Percentiles rank a stretch among this genome's conserved stretches.
Conservation (phyloP, 1,139 yeast species). For the Hanseniaspora uvarum region DNA sequence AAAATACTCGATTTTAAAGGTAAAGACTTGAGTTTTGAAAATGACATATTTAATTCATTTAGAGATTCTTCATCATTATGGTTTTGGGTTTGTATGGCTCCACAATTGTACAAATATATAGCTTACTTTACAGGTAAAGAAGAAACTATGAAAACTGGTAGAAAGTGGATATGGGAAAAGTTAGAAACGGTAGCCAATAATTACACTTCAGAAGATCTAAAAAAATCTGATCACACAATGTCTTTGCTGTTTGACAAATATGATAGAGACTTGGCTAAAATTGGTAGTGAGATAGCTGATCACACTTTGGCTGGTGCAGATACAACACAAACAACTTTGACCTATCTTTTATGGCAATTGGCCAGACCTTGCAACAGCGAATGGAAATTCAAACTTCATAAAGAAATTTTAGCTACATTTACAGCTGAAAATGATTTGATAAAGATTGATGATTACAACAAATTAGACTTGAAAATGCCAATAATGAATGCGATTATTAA, state of each 20-base stretch:
- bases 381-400: slow-evolving; percentile 38
- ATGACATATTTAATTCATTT: slow-evolving; percentile 41
- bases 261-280: slow-evolving; percentile 13
- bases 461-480: slow-evolving; percentile 32
- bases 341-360: slow-evolving; percentile 51
- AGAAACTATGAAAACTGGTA: slow-evolving; percentile 36
- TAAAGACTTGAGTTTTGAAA: slow-evolving; percentile 26
- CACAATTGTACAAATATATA: slow-evolving; percentile 43
- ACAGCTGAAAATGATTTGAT: slow-evolving; percentile 18
- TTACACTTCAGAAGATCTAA: neutral
- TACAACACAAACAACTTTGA: slow-evolving; percentile 59
- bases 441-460: slow-evolving; percentile 34
- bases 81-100: slow-evolving; percentile 60
- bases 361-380: slow-evolving; percentile 41
- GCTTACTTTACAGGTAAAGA: slow-evolving; percentile 36
- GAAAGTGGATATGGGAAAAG: slow-evolving; percentile 43
- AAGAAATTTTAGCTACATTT: slow-evolving; percentile 19
- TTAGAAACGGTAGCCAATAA: slow-evolving; percentile 30
- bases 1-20: slow-evolving; percentile 25
- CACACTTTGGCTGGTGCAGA: slow-evolving; percentile 65
- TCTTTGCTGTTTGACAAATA: slow-evolving; percentile 23
- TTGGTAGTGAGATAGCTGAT: slow-evolving; percentile 42
- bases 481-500: slow-evolving; percentile 48
- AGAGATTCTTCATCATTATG: slow-evolving; percentile 52
- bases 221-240: slow-evolving; percentile 4